Evolutionary conservation across 768 basidiomycete genomes (phyloP), one percentile per base, ranked within the genome.

Genomic region (Trametes elegans): DNA sequence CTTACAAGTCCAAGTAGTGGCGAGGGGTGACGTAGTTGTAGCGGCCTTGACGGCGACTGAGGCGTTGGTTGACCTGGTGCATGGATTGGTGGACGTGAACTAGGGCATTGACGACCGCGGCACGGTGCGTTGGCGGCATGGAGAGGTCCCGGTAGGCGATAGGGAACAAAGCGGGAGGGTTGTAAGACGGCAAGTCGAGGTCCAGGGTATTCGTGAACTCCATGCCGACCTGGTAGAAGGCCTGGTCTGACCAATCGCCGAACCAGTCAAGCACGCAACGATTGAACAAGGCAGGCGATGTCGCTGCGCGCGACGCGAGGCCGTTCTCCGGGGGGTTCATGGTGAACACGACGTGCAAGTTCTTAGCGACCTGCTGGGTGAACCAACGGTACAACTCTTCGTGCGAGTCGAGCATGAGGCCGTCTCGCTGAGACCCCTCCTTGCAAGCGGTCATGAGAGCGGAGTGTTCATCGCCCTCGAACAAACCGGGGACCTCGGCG

Each of bases 401-500:
- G 51, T 90, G 94, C 29, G 95, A 96, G 73, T 98, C 97, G 8
- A 99, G 77, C 93, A 99, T 98, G 27, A 98, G 76, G 10, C 97
- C 97, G 61, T 99, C 97, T 13, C 97, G 85, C 67, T 98, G 95
- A n/a, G 97, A 97, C 5, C 97, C 97, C 72, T 98, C 97, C 69
- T 97, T 98, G 76, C 97, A 98, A 1, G 97, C 94, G 5, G 97
- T 98, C 95, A 98, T 98, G 53, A 99, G 76, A 46, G 95, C 92
- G 18, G 96, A 87, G 68, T 98, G 88, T 68, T 99, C 97, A 64
- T 99, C 97, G n/a, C 97, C 97, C 72, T 99, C 97, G 68, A 99
- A 99, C n/a, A 99, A 80, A 71, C 97, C 97, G 0, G 97, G 97
- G n/a, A 99, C 95, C 70, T 99, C 97, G n/a, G 97, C 97, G 64